Conservation (phyloP, 108 stramenopile genomes). For the Nitzschia sp. region DNA sequence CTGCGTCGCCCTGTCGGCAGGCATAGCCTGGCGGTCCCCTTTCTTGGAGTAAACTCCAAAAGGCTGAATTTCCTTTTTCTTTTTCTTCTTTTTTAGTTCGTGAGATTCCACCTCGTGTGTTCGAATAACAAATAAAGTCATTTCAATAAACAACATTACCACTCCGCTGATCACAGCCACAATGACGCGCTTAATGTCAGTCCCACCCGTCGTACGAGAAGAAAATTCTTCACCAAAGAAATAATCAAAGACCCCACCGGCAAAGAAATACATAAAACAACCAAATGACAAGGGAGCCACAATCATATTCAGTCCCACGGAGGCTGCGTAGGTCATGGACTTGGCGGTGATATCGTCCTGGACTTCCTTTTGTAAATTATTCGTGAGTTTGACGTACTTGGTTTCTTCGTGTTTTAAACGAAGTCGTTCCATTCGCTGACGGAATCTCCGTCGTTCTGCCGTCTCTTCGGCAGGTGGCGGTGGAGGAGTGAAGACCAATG, state of each 20-base stretch:
- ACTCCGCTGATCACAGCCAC: constrained; percentile 75
- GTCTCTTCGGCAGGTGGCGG: constrained; percentile 16
- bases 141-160: constrained; percentile 84
- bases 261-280: constrained; percentile 84
- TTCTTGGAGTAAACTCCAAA: constrained; percentile 43
- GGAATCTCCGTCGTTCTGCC: constrained; percentile 28
- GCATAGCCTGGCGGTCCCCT: not conserved
- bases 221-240: constrained; percentile 37
- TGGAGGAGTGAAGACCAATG: constrained; percentile 34
- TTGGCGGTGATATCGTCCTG: constrained; percentile 70
- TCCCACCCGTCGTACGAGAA: constrained; percentile 20
- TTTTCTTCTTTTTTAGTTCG: constrained; percentile 61
- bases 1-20: not conserved
- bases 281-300: constrained; percentile 84
- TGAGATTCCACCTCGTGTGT: constrained; percentile 75
- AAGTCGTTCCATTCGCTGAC: constrained; percentile 57
- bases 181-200: constrained; percentile 73
- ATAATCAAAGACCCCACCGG: constrained; percentile 56
- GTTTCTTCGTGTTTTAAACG: constrained; percentile 61
- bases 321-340: constrained; percentile 84
- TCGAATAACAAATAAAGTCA: constrained; percentile 87
- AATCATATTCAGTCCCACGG: constrained; percentile 86
- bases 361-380: constrained; percentile 45
- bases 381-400: constrained; percentile 56
- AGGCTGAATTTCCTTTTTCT: constrained; percentile 35